phyloP scores from a whole-genome alignment of 2,329 filamentous ascomycete species.

The Talaromyces marneffei region DNA sequence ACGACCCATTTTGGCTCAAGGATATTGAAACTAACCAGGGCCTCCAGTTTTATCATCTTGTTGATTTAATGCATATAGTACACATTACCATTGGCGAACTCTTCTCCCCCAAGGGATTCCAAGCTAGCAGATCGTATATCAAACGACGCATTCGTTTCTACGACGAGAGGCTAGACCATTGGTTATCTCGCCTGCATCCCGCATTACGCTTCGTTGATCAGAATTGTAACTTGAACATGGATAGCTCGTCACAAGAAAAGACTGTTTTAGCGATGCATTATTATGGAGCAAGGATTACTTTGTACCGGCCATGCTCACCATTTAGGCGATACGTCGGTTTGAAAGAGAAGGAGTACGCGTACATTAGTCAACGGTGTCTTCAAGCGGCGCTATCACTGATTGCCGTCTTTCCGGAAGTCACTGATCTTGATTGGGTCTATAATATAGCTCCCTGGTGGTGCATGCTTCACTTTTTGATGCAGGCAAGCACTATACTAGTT shows the following conservation, averaged over 20 bases:
- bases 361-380: conserved; percentile 33
- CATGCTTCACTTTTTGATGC: conserved; percentile 40
- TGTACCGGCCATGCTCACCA: conserved; percentile 39
- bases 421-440: conserved; percentile 30
- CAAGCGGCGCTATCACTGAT: conserved; percentile 34
- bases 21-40: conserved; percentile 26
- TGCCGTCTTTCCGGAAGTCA: conserved; percentile 32
- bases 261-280: conserved; percentile 37
- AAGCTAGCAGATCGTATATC: conserved; percentile 25
- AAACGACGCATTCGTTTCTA: conserved; percentile 32
- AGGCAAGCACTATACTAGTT: conserved; percentile 37
- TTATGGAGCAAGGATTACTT: conserved; percentile 36
- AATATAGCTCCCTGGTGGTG: conserved; percentile 38
- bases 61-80: conserved; percentile 33
- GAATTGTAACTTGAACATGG: conserved; percentile 20
- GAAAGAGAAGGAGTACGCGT: conserved; percentile 4
- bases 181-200: conserved; percentile 30
- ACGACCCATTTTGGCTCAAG: conserved; percentile 19
- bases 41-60: conserved; percentile 34
- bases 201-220: conserved; percentile 31
- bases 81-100: conserved; percentile 34
- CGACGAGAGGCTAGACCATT: conserved; percentile 27
- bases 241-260: conserved; percentile 25
- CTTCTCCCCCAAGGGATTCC: conserved; percentile 35
- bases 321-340: background rate